Evolutionary conservation across 2,329 filamentous ascomycete genomes (phyloP).

Genomic region (Penicillium freii): DNA sequence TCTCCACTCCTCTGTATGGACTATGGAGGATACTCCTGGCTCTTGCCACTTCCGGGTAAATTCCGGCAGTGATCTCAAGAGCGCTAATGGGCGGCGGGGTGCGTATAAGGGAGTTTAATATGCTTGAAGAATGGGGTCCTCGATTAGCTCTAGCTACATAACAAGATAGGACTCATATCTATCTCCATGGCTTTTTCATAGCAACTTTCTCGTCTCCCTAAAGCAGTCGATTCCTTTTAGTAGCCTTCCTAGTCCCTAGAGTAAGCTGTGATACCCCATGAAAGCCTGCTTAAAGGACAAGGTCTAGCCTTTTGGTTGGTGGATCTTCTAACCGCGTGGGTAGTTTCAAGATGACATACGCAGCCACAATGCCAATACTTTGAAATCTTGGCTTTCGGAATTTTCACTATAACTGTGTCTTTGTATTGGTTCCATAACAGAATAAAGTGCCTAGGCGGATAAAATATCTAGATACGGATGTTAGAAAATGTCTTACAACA

Average conservation of each 20-base stretch:
- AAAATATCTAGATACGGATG: background rate
- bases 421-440: background rate
- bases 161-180: background rate
- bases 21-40: background rate
- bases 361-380: constrained; percentile 7
- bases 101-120: background rate
- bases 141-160: background rate
- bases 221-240: background rate
- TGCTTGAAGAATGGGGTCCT: background rate
- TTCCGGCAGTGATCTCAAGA: background rate
- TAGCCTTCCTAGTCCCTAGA: background rate
- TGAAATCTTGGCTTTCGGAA: constrained; percentile 1
- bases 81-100: background rate
- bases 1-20: background rate
- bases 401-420: background rate
- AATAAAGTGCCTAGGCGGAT: constrained; percentile 3
- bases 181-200: background rate
- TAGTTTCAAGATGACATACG: constrained; percentile 1
- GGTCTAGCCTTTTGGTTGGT: background rate
- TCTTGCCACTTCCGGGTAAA: background rate
- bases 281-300: background rate
- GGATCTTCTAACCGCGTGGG: background rate
- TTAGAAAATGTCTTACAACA: constrained; percentile 12
- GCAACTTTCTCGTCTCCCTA: background rate
- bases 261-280: background rate